Evolutionary conservation across 2,329 filamentous ascomycete genomes (phyloP).

Genomic region (Ceratocystis colombiana): DNA sequence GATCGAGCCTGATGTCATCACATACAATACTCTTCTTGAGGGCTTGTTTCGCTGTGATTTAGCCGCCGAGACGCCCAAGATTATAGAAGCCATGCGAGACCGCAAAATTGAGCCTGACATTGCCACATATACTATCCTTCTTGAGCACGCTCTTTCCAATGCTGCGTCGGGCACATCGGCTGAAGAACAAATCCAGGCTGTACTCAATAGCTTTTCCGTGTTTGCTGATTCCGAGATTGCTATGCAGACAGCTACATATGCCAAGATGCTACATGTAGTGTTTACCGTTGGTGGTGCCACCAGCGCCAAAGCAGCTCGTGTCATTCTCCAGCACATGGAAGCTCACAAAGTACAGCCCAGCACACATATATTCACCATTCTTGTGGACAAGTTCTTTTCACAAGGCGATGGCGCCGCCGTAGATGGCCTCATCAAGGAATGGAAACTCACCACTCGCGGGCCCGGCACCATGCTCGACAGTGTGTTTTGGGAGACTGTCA

Average conservation of each 20-base stretch:
- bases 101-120: slow-evolving; percentile 49
- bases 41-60: slow-evolving; percentile 45
- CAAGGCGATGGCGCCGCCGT: slow-evolving; percentile 48
- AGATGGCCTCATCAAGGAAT: slow-evolving; percentile 50
- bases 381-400: slow-evolving; percentile 57
- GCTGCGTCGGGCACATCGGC: slow-evolving; percentile 31
- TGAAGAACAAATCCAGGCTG: slow-evolving; percentile 40
- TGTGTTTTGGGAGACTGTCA: slow-evolving; percentile 59
- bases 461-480: slow-evolving; percentile 38
- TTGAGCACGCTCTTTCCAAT: slow-evolving; percentile 45
- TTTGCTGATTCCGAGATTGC: slow-evolving; percentile 49
- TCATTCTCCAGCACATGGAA: slow-evolving; percentile 49
- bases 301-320: slow-evolving; percentile 35
- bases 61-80: slow-evolving; percentile 38
- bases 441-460: slow-evolving; percentile 33
- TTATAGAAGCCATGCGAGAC: slow-evolving; percentile 51
- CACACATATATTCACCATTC: slow-evolving; percentile 62
- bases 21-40: slow-evolving; percentile 61
- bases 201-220: slow-evolving; percentile 46
- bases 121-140: slow-evolving; percentile 63
- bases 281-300: slow-evolving; percentile 31
- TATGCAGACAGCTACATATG: slow-evolving; percentile 55
- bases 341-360: slow-evolving; percentile 43
- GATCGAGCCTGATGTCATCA: slow-evolving; percentile 47
- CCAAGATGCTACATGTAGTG: slow-evolving; percentile 58